Evolutionary conservation across 257 asterid genomes (phyloP), one percentile per base, ranked within the genome.

Genomic region (Solanum bulbocastanum): DNA sequence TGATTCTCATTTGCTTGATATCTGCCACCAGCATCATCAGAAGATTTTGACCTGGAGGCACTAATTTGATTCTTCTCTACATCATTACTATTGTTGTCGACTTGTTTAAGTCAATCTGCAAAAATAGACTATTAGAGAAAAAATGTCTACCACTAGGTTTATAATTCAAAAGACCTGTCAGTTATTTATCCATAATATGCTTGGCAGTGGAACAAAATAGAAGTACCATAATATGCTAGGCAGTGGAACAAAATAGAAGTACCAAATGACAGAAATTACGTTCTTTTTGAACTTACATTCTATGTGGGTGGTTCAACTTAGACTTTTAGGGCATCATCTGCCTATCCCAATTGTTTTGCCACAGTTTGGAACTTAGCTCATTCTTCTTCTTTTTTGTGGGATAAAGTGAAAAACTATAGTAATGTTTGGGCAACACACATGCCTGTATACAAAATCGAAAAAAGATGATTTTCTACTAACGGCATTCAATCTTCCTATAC

Each of bases 81-180:
- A 78, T 96, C 98, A 91, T 89, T 93, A 72, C 52, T 68, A 86
- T 91, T 91, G 88, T 86, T 92, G 83, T 90, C 93, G 52, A 92
- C 93, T 86, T 96, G 91, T 88, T 94, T 98, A 52, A 93, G 91
- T 74, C 96, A 93, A 88, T 93, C 98, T 94, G 92, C 92, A 91
- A 56, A 87, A 87, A 85, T 62, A 84, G 85, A 44, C 76, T 71
- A 86, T 85, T 39, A 68, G 87, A 52, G 22, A 83, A 56, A 83
- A 56, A 15, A 62, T 73, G 86, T 32, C 46, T 22, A 85, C 74
- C 58, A 35, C 36, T 22, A 73, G 27, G 49, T 73, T 44, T 44
- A 22, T 25, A 73, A 23, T 35, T 35, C 27, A 23, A 73, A 73
- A 73, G 15, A 20, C 82, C 27, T 73, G 10, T 20, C 82, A 73